These are phyloP conservation scores for Aspergillus pseudoterreus DNA, from an alignment of 2,329 filamentous ascomycete genomes.

Conservation along the genomic window DNA sequence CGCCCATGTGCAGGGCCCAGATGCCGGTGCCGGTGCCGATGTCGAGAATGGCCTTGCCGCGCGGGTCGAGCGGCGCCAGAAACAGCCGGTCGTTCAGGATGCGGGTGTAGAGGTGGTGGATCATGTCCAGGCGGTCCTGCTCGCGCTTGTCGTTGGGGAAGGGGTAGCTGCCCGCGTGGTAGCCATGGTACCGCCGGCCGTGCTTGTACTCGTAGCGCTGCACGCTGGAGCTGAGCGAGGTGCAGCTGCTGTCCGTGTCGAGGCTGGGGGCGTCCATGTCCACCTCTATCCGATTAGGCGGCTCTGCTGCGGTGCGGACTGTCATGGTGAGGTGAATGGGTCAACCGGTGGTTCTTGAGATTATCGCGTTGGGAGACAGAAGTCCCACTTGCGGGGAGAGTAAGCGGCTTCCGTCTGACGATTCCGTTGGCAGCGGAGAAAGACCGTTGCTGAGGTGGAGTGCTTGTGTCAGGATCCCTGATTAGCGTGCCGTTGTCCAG, in stretches of 20 bases:
- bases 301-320: not conserved
- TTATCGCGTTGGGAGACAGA: too few species aligned
- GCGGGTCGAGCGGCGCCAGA: conserved; percentile 32
- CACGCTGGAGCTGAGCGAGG: conserved; percentile 10
- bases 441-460: too few species aligned
- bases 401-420: too few species aligned
- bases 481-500: too few species aligned
- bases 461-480: too few species aligned
- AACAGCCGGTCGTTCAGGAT: conserved; percentile 33
- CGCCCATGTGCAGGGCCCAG: conserved; percentile 34
- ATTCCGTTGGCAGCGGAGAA: too few species aligned
- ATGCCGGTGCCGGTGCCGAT: conserved; percentile 38
- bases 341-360: too few species aligned
- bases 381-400: too few species aligned
- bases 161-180: conserved; percentile 27
- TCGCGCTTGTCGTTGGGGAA: conserved; percentile 35
- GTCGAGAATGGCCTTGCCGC: conserved; percentile 32
- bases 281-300: conserved; percentile 1
- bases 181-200: conserved; percentile 27
- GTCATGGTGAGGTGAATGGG: too few species aligned
- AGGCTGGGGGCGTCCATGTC: conserved; percentile 3
- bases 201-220: conserved; percentile 15
- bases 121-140: conserved; percentile 33
- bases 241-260: conserved; percentile 1
- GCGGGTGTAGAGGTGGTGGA: conserved; percentile 36